Percentiles rank a stretch among this genome's conserved stretches.
phyloP scores from a whole-genome alignment of 2,329 filamentous ascomycete genomes.

The Trichoderma guizhouense region DNA sequence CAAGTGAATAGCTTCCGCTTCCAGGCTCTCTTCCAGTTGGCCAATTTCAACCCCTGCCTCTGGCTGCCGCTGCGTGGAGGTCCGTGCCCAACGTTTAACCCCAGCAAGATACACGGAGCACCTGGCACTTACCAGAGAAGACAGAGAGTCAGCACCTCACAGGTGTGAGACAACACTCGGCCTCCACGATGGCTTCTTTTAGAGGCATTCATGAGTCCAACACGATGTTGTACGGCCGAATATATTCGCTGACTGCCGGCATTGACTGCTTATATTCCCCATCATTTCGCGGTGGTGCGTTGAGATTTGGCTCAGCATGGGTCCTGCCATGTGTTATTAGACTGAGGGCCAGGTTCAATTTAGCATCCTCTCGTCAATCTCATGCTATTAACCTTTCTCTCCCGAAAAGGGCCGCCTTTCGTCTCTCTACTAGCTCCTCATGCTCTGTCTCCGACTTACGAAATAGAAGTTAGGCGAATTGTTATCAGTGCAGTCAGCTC shows the following conservation, averaged over 20 bases:
- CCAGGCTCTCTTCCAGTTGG: conserved; percentile 22
- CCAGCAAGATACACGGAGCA: not conserved
- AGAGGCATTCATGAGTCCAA: not conserved
- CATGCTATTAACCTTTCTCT: not conserved
- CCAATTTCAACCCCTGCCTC: conserved; percentile 15
- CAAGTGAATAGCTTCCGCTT: conserved; percentile 20
- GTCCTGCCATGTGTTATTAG: not conserved
- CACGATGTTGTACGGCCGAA: not conserved
- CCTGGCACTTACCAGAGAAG: not conserved
- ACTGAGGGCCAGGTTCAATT: not conserved
- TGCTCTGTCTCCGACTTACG: not conserved
- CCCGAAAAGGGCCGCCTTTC: not conserved
- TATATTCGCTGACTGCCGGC: not conserved
- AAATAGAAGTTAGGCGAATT: not conserved
- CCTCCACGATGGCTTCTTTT: not conserved
- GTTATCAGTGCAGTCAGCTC: not conserved
- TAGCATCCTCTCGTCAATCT: not conserved
- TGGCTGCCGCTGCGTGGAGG: conserved; percentile 9
- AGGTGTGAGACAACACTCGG: not conserved
- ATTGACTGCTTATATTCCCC: not conserved
- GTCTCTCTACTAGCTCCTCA: not conserved
- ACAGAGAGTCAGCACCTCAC: not conserved
- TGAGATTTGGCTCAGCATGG: not conserved
- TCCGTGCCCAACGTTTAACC: not conserved
- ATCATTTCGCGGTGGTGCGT: not conserved